These are phyloP conservation scores for Tricholoma hemisulphureum DNA, from an alignment of 768 basidiomycete species.

Conservation along the genomic window DNA sequence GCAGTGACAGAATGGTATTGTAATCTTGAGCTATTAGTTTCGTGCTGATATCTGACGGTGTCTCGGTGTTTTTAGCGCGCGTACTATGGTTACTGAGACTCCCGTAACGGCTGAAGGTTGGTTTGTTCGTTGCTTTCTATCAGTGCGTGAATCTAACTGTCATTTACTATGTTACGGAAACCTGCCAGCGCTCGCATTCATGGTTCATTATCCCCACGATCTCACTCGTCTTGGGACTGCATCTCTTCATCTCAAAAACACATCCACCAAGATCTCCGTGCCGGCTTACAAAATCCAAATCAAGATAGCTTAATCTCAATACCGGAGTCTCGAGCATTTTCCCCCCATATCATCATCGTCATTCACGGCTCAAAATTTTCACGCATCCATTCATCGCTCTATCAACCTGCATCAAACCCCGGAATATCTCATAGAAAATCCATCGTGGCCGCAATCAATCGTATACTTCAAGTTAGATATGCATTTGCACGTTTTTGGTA, in stretches of 20 bases:
- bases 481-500: neutral
- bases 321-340: neutral
- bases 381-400: neutral
- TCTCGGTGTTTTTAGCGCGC: conserved; percentile 34
- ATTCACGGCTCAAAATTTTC: neutral
- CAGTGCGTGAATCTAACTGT: neutral
- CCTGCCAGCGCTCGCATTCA: neutral
- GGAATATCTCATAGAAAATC: neutral
- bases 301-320: conserved; percentile 1
- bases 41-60: neutral
- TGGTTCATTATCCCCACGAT: neutral
- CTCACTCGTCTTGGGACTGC: conserved; percentile 1
- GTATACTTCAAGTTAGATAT: no score
- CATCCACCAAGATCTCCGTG: neutral
- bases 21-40: neutral
- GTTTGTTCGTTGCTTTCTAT: neutral
- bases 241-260: neutral
- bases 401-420: neutral
- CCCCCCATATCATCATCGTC: neutral
- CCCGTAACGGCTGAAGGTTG: neutral
- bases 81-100: conserved; percentile 41
- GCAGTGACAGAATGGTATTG: conserved; percentile 42
- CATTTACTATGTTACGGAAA: neutral
- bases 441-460: neutral
- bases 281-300: neutral